phyloP scores from a whole-genome alignment of 257 asterid species.

The Solanum medicagineum region DNA sequence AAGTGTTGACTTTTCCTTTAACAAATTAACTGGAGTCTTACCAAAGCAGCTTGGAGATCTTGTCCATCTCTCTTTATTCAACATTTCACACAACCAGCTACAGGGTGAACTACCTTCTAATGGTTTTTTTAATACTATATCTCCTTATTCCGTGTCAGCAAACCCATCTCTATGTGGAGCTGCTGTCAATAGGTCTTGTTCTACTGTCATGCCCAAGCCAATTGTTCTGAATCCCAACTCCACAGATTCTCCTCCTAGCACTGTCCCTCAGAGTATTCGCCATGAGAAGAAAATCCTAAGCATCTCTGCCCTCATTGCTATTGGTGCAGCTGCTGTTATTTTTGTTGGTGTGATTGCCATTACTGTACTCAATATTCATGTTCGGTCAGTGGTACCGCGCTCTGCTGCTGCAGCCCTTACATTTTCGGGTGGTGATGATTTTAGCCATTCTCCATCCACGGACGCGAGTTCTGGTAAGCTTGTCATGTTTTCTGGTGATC shows the following conservation, averaged over 20 bases:
- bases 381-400: constrained; percentile 42
- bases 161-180: constrained; percentile 84
- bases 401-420: constrained; percentile 54
- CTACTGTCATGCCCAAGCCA: constrained; percentile 71
- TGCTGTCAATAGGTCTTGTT: constrained; percentile 48
- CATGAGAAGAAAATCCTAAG: constrained; percentile 73
- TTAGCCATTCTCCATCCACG: constrained; percentile 45
- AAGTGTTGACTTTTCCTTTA: constrained; percentile 57
- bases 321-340: constrained; percentile 79
- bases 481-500: constrained; percentile 83
- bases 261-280: constrained; percentile 28
- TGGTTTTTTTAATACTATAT: constrained; percentile 64
- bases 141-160: constrained; percentile 51
- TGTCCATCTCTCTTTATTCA: constrained; percentile 49
- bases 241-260: constrained; percentile 38
- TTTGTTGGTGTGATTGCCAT: constrained; percentile 76
- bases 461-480: constrained; percentile 77
- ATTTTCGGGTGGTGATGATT: constrained; percentile 64
- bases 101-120: constrained; percentile 75
- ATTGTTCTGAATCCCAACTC: constrained; percentile 85
- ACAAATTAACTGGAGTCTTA: constrained; percentile 56
- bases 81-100: constrained; percentile 78
- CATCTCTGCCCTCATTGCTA: constrained; percentile 78
- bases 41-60: constrained; percentile 71
- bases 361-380: constrained; percentile 71